A percentile compares a stretch with the other conserved stretches of the same genome.
phyloP scores from a whole-genome alignment of 371 early-diverging fungal genomes.

The Coemansia sp. region DNA sequence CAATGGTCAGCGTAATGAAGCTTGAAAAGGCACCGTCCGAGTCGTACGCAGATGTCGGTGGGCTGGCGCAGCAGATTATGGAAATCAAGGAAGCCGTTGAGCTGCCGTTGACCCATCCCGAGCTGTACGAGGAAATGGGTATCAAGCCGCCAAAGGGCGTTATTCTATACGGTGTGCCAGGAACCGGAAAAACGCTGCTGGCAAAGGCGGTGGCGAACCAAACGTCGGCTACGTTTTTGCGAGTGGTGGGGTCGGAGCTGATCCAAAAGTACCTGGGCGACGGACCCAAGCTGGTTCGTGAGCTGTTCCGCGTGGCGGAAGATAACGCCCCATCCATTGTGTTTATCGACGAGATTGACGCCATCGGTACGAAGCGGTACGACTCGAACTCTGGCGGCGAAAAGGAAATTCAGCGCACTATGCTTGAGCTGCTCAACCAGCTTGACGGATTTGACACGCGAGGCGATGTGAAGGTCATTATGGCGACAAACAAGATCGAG shows the following conservation, averaged over 20 bases:
- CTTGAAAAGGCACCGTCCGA: constrained; percentile 99
- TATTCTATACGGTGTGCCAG: constrained; percentile 98
- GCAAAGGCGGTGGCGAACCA: constrained; percentile 99
- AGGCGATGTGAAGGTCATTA: constrained; percentile 99
- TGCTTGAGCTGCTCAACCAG: constrained; percentile 99
- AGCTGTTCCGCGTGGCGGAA: constrained; percentile 98
- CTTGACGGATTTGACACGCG: constrained; percentile 99
- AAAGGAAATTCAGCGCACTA: constrained; percentile 99
- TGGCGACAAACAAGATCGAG: constrained; percentile 99
- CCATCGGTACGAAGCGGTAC: constrained; percentile 98
- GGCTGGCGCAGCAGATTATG: constrained; percentile 98
- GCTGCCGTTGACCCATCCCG: constrained; percentile 99
- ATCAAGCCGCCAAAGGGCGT: constrained; percentile 99
- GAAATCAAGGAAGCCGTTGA: constrained; percentile 99
- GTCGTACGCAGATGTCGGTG: constrained; percentile 99
- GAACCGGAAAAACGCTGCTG: constrained; percentile 99
- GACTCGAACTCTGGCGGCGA: constrained; percentile 98
- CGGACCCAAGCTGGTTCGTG: constrained; percentile 99
- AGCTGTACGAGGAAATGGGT: constrained; percentile 99
- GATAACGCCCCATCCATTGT: constrained; percentile 99
- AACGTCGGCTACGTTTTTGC: constrained; percentile 98
- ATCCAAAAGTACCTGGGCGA: constrained; percentile 99
- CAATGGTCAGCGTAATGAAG: constrained; percentile 99
- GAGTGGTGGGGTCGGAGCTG: constrained; percentile 99
- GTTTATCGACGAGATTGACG: constrained; percentile 99